Percentiles rank a stretch among this genome's conserved stretches.
Conservation (phyloP, 306 rosid species). For the barrel medic (Medicago truncatula) region DNA sequence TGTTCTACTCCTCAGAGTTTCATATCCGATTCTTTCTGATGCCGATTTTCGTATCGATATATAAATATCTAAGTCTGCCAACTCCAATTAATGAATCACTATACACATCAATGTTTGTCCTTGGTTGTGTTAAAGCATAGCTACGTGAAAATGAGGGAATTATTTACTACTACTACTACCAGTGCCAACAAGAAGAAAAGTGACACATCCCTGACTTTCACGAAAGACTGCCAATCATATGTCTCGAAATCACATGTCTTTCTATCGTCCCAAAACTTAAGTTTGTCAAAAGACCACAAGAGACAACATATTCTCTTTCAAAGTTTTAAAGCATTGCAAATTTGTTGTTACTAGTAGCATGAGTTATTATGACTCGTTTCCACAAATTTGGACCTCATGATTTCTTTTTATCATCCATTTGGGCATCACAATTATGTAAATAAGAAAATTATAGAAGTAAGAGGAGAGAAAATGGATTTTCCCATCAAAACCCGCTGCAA, state of each 20-base stretch:
- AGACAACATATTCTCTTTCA: conserved; percentile 38
- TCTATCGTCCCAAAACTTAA: conserved; percentile 27
- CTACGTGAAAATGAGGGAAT: conserved; percentile 33
- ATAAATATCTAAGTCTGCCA: neutral
- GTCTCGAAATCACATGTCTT: conserved; percentile 42
- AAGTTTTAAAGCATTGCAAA: neutral
- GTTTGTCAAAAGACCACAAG: conserved; percentile 7
- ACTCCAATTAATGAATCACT: neutral
- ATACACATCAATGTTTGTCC: neutral
- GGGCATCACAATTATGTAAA: neutral
- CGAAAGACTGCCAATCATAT: conserved; percentile 26
- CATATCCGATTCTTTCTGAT: no score
- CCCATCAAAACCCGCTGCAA: neutral
- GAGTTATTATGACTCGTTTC: neutral
- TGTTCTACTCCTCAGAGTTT: no score
- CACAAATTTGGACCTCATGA: conserved; percentile 6
- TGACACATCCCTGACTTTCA: conserved; percentile 1
- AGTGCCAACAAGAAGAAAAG: conserved; percentile 18
- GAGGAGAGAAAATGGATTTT: neutral
- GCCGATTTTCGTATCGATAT: no score
- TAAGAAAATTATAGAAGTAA: neutral
- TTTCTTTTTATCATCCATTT: no score
- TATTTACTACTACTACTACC: neutral
- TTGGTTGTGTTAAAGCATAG: neutral
- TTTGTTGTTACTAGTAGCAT: neutral